A percentile compares a stretch with the other conserved stretches of the same genome.
Evolutionary conservation across 1,284 basidiomycete species (phyloP).

Genomic region (Volvariella volvacea): DNA sequence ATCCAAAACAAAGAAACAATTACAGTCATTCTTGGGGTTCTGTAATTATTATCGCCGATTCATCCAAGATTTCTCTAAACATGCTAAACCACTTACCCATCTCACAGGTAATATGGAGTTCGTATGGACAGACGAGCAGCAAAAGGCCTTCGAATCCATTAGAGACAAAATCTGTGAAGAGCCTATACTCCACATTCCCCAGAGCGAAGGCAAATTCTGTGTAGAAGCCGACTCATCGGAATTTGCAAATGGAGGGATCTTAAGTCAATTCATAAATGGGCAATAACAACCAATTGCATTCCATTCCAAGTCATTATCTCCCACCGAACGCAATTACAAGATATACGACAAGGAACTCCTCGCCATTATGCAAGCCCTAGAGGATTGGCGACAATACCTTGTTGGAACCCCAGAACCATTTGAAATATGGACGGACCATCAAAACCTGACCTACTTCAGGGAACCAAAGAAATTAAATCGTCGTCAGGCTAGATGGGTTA

Average conservation of each 20-base stretch:
- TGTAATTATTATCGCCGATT: constrained; percentile 7
- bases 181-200: constrained; percentile 17
- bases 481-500: constrained; percentile 28
- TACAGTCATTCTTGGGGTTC: constrained; percentile 4
- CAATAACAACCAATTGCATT: constrained; percentile 8
- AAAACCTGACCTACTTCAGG: constrained; percentile 24
- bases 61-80: neutral
- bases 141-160: constrained; percentile 16
- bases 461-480: constrained; percentile 18
- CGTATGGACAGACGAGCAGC: constrained; percentile 19
- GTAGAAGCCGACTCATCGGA: neutral
- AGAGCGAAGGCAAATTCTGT: constrained; percentile 8
- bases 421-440: constrained; percentile 26
- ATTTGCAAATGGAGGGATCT: neutral
- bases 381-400: constrained; percentile 25
- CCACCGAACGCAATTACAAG: constrained; percentile 11
- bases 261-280: neutral
- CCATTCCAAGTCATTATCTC: constrained; percentile 5
- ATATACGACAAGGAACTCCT: too few species aligned
- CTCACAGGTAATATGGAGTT: constrained; percentile 16
- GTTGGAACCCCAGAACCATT: constrained; percentile 13
- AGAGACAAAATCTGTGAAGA: constrained; percentile 20
- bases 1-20: neutral
- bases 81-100: constrained; percentile 5
- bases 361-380: constrained; percentile 23